A percentile compares a stretch with the other conserved stretches of the same genome.
These are phyloP conservation scores for Termitomyces titanicus DNA, from an alignment of 768 basidiomycete species.

Conservation along the genomic window DNA sequence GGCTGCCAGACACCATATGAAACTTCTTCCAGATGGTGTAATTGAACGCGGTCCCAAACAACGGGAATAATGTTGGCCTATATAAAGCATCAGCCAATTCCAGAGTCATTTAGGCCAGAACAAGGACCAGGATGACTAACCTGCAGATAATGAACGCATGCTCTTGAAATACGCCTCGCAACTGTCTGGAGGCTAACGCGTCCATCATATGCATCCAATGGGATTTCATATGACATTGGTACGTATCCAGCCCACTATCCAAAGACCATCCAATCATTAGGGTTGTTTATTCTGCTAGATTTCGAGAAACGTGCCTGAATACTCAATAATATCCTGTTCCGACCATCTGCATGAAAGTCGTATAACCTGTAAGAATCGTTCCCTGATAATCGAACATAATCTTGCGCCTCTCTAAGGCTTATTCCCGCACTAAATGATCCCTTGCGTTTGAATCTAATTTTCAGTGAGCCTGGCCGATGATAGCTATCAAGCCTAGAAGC, in stretches of 20 bases:
- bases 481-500: slow-evolving; percentile 36
- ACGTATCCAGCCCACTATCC: slow-evolving; percentile 66
- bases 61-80: slow-evolving; percentile 71
- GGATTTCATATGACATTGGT: slow-evolving; percentile 72
- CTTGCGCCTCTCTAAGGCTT: slow-evolving; percentile 66
- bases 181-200: slow-evolving; percentile 65
- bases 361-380: slow-evolving; percentile 60
- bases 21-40: slow-evolving; percentile 71
- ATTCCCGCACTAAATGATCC: slow-evolving; percentile 63
- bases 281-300: background rate
- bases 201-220: slow-evolving; percentile 63
- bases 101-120: background rate
- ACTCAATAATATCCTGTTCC: slow-evolving; percentile 57
- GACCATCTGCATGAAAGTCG: slow-evolving; percentile 61
- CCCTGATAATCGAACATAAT: slow-evolving; percentile 55
- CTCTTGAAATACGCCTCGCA: slow-evolving; percentile 64
- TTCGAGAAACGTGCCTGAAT: slow-evolving; percentile 48
- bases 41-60: slow-evolving; percentile 62
- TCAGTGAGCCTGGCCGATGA: slow-evolving; percentile 43
- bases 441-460: slow-evolving; percentile 74
- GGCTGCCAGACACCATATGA: slow-evolving; percentile 72
- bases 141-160: slow-evolving; percentile 74
- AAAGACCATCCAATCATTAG: background rate
- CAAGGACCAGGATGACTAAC: slow-evolving; percentile 26
- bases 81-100: slow-evolving; percentile 4